Evolutionary conservation across 805 yeast species (phyloP).

Genomic region (Ogataea populi-albae): DNA sequence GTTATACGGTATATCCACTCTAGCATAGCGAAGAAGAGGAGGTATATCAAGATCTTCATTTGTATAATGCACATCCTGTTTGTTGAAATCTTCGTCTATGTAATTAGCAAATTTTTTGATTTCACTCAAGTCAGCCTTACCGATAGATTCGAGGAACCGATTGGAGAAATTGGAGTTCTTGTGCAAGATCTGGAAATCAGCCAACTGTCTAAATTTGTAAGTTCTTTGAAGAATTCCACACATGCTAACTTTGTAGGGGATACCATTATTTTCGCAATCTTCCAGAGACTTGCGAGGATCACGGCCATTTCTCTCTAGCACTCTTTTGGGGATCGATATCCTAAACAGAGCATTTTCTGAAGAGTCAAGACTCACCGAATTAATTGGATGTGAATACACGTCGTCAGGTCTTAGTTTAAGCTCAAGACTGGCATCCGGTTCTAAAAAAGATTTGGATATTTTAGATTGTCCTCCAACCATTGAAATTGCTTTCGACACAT

Average conservation of each 20-base stretch:
- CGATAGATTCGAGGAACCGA: slow-evolving; percentile 39
- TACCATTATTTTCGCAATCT: slow-evolving; percentile 32
- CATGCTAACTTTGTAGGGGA: slow-evolving; percentile 49
- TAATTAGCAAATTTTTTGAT: slow-evolving; percentile 40
- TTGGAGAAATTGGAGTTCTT: slow-evolving; percentile 50
- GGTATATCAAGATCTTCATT: slow-evolving; percentile 57
- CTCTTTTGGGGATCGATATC: slow-evolving; percentile 56
- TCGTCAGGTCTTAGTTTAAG: slow-evolving; percentile 34
- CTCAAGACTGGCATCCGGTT: slow-evolving; percentile 28
- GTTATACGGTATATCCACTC: slow-evolving; percentile 70
- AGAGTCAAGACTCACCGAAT: slow-evolving; percentile 44
- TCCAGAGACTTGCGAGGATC: slow-evolving; percentile 42
- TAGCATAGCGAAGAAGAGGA: slow-evolving; percentile 84
- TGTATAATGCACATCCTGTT: slow-evolving; percentile 13
- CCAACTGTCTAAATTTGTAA: slow-evolving; percentile 76
- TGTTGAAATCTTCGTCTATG: slow-evolving; percentile 18
- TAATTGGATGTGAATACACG: slow-evolving; percentile 56
- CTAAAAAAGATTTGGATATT: slow-evolving; percentile 42
- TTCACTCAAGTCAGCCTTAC: slow-evolving; percentile 38
- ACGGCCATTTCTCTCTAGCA: slow-evolving; percentile 40
- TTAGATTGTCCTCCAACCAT: slow-evolving; percentile 64
- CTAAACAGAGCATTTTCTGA: slow-evolving; percentile 59
- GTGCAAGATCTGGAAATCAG: slow-evolving; percentile 79
- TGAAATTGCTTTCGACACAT: slow-evolving; percentile 58
- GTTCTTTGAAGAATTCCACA: slow-evolving; percentile 65